phyloP scores from a whole-genome alignment of 2,329 filamentous ascomycete genomes.

The Mycocentrospora acerina region DNA sequence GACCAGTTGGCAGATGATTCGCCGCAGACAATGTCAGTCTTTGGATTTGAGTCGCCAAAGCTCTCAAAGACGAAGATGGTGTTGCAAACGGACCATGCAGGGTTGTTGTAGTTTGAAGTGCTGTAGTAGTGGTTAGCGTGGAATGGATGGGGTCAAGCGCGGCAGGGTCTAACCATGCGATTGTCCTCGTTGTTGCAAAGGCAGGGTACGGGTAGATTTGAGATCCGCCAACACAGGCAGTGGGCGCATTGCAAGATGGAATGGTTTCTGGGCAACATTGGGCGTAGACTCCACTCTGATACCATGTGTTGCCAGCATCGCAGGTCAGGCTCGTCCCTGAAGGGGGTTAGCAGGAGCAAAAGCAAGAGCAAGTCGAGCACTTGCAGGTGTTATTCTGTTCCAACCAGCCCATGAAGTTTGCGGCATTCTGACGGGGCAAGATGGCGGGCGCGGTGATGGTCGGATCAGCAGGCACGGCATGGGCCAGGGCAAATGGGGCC shows the following conservation, averaged over 20 bases:
- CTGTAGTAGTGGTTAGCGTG: not conserved
- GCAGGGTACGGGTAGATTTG: slow-evolving; percentile 28
- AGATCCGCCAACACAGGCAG: slow-evolving; percentile 27
- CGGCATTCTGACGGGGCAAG: slow-evolving; percentile 29
- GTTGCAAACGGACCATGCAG: slow-evolving; percentile 26
- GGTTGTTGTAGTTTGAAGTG: slow-evolving; percentile 27
- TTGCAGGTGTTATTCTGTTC: slow-evolving; percentile 22
- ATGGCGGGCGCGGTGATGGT: slow-evolving; percentile 32
- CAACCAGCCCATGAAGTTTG: slow-evolving; percentile 28
- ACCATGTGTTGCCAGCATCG: slow-evolving; percentile 29
- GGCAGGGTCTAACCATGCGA: slow-evolving; percentile 28
- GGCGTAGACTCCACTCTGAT: slow-evolving; percentile 28
- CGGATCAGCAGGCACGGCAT: slow-evolving; percentile 26
- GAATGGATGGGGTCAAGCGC: no score
- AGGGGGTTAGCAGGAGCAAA: slow-evolving; percentile 4
- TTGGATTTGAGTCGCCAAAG: slow-evolving; percentile 26
- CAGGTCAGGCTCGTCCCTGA: slow-evolving; percentile 26
- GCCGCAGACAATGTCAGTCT: slow-evolving; percentile 33
- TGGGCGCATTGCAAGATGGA: slow-evolving; percentile 26
- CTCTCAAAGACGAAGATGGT: slow-evolving; percentile 34
- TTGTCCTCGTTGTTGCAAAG: slow-evolving; percentile 18
- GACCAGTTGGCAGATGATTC: slow-evolving; percentile 23
- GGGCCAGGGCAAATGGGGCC: slow-evolving; percentile 13
- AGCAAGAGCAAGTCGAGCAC: not conserved
- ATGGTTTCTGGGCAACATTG: slow-evolving; percentile 32